Evolutionary conservation across 805 yeast genomes (phyloP).

Genomic region (Blastobotrys chiropterorum): DNA sequence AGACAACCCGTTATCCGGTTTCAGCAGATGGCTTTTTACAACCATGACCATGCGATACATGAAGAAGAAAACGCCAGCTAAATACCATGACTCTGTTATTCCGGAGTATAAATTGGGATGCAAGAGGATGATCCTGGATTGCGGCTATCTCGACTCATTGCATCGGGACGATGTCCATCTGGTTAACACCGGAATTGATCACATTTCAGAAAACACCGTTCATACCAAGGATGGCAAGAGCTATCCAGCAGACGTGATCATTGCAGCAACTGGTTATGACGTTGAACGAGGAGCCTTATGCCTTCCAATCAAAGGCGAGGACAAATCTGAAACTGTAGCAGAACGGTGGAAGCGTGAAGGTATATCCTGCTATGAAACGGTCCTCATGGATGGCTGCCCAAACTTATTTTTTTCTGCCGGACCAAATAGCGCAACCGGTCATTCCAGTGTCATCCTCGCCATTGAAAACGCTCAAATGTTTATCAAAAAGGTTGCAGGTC

Average conservation of each 20-base stretch:
- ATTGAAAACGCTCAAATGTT: constrained; percentile 15
- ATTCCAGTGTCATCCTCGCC: constrained; percentile 15
- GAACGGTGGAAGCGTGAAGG: constrained; percentile 14
- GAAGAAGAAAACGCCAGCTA: constrained; percentile 9
- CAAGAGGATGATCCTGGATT: constrained; percentile 13
- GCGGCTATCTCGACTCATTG: constrained; percentile 9
- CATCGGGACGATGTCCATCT: constrained; percentile 11
- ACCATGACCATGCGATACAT: constrained; percentile 8
- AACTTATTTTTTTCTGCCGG: constrained; percentile 15
- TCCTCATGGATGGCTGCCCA: constrained; percentile 16
- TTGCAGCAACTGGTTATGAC: constrained; percentile 18
- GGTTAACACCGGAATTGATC: constrained; percentile 10
- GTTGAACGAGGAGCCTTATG: background rate
- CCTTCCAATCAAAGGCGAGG: constrained; percentile 10
- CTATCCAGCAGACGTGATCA: constrained; percentile 16
- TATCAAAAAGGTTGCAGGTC: constrained; percentile 12
- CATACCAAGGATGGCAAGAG: constrained; percentile 14
- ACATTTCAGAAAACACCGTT: constrained; percentile 11
- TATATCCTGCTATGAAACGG: constrained; percentile 15
- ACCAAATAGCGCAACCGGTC: constrained; percentile 19
- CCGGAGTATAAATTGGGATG: constrained; percentile 12
- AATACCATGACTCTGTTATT: constrained; percentile 12
- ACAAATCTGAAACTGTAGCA: constrained; percentile 8
- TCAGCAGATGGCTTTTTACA: constrained; percentile 7
- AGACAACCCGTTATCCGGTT: constrained; percentile 7